phyloP scores from a whole-genome alignment of 1,284 basidiomycete genomes.

The Apiotrichum siamense region DNA sequence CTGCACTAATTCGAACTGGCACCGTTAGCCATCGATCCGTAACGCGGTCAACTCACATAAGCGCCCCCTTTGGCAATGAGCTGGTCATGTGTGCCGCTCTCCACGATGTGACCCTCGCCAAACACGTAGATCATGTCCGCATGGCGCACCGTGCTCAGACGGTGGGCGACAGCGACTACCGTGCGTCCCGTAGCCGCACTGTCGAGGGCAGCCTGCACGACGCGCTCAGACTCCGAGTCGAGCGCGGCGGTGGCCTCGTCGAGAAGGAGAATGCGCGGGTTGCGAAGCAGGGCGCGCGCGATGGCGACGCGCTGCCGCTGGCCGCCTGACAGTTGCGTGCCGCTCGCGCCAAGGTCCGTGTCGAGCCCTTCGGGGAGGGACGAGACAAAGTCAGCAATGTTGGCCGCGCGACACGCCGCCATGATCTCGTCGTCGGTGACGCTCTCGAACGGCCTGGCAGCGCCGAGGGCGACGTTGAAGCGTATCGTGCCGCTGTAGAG shows the following conservation, averaged over 20 bases:
- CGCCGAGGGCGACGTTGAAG: slow-evolving; percentile 85
- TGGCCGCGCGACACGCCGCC: slow-evolving; percentile 73
- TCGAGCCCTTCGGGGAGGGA: slow-evolving; percentile 84
- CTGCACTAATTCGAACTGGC: slow-evolving; percentile 72
- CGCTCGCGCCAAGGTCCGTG: slow-evolving; percentile 89
- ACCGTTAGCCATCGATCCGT: slow-evolving; percentile 4
- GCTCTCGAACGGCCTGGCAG: slow-evolving; percentile 67
- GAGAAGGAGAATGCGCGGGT: slow-evolving; percentile 84
- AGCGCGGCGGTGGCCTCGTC: slow-evolving; percentile 94
- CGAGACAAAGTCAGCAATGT: slow-evolving; percentile 81
- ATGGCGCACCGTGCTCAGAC: slow-evolving; percentile 87
- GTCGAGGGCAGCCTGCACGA: slow-evolving; percentile 91
- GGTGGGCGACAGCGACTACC: slow-evolving; percentile 86
- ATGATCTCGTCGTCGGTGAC: slow-evolving; percentile 86
- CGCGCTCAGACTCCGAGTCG: slow-evolving; percentile 86
- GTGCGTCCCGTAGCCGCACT: slow-evolving; percentile 82
- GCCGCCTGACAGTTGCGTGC: slow-evolving; percentile 75
- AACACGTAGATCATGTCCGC: slow-evolving; percentile 92
- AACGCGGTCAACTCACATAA: slow-evolving; percentile 50
- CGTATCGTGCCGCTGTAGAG: slow-evolving; percentile 80
- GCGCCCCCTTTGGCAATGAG: slow-evolving; percentile 65
- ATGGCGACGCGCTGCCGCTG: slow-evolving; percentile 84
- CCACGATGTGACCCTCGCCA: slow-evolving; percentile 80
- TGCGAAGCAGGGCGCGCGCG: slow-evolving; percentile 87
- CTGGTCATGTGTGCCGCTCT: slow-evolving; percentile 82